Percentiles rank a stretch among this genome's conserved stretches.
These are phyloP conservation scores for Sporisorium iseilematis-ciliati DNA, from an alignment of 1,284 basidiomycete genomes.

Conservation along the genomic window DNA sequence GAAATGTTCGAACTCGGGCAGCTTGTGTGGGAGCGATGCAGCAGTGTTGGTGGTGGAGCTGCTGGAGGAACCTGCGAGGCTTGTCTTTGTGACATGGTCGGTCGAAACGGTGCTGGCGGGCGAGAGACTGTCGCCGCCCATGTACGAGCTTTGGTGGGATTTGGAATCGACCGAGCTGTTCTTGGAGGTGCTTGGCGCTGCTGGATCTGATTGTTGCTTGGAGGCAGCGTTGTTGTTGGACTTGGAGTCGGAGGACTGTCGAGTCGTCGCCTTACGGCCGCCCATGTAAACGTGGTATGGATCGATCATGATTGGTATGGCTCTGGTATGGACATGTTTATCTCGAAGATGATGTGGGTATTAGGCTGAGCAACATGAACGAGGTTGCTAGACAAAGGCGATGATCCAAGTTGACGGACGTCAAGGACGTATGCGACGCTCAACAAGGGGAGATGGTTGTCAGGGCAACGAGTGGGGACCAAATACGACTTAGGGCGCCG, in stretches of 20 bases:
- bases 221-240: slow-evolving; percentile 2
- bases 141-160: slow-evolving; percentile 34
- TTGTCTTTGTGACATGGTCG: slow-evolving; percentile 20
- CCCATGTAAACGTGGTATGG: slow-evolving; percentile 42
- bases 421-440: not conserved
- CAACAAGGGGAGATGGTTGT: too few species aligned
- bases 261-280: slow-evolving; percentile 15
- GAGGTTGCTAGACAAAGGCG: too few species aligned
- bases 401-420: not conserved
- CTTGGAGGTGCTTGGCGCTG: slow-evolving; percentile 14
- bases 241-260: slow-evolving; percentile 10
- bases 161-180: slow-evolving; percentile 40
- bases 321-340: slow-evolving; percentile 11
- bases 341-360: not conserved
- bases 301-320: slow-evolving; percentile 34
- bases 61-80: slow-evolving; percentile 27
- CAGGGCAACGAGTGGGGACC: not conserved
- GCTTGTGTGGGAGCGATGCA: slow-evolving; percentile 26
- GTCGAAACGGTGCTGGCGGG: slow-evolving; percentile 35
- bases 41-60: slow-evolving; percentile 18
- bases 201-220: slow-evolving; percentile 3
- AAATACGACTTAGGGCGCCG: not conserved
- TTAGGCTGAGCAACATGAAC: too few species aligned
- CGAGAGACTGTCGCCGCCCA: slow-evolving; percentile 29
- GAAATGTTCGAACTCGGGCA: slow-evolving; percentile 53